phyloP scores from a whole-genome alignment of 805 yeast species.

The Tanozyma kutaoensis region DNA sequence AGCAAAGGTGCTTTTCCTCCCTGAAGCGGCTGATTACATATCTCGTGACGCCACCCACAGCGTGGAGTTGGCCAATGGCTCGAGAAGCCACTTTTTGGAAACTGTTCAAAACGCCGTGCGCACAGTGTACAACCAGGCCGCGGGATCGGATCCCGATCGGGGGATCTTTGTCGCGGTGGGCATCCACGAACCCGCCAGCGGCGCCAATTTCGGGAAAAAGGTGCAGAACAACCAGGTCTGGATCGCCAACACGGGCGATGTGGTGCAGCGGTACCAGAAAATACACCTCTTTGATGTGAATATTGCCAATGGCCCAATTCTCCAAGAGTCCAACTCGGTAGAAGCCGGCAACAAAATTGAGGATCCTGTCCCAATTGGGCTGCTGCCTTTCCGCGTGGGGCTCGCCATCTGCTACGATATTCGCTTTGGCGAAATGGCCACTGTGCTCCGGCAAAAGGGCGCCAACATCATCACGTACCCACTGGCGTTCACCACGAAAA shows the following conservation, averaged over 20 bases:
- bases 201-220: slow-evolving; percentile 5
- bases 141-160: slow-evolving; percentile 21
- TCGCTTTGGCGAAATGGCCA: slow-evolving; percentile 72
- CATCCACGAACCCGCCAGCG: slow-evolving; percentile 63
- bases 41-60: slow-evolving; percentile 61
- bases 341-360: slow-evolving; percentile 57
- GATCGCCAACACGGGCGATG: slow-evolving; percentile 50
- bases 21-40: slow-evolving; percentile 89
- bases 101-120: slow-evolving; percentile 34
- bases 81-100: slow-evolving; percentile 23
- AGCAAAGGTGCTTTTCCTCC: slow-evolving; percentile 66
- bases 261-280: slow-evolving; percentile 65
- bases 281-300: slow-evolving; percentile 84
- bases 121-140: slow-evolving; percentile 1
- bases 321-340: slow-evolving; percentile 67
- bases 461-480: slow-evolving; percentile 76
- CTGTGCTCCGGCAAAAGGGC: slow-evolving; percentile 44
- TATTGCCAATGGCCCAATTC: slow-evolving; percentile 66
- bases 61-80: slow-evolving; percentile 34
- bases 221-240: slow-evolving; percentile 67
- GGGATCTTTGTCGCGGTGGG: slow-evolving; percentile 68
- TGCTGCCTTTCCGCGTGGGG: slow-evolving; percentile 33
- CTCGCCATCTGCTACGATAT: slow-evolving; percentile 76
- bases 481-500: slow-evolving; percentile 83
- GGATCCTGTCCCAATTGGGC: slow-evolving; percentile 5